phyloP scores from a whole-genome alignment of 331 rosid genomes.

The Saraca asoca region DNA sequence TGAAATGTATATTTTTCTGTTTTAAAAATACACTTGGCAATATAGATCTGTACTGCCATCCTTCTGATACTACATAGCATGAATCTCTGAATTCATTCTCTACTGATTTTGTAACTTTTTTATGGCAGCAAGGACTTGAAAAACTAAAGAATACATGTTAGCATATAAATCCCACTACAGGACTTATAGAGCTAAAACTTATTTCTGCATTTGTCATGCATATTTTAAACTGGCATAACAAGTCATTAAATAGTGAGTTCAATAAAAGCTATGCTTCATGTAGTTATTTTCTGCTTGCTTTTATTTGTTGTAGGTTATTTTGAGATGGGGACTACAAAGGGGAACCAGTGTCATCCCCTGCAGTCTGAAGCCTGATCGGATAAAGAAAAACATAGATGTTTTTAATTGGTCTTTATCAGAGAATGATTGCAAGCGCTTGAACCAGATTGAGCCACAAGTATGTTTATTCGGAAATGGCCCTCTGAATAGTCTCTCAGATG shows the following conservation, averaged over 20 bases:
- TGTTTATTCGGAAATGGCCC: conserved; percentile 53
- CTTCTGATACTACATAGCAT: too few relatives aligned
- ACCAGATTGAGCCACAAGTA: conserved; percentile 52
- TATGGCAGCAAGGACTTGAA: too few relatives aligned
- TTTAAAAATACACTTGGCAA: too few relatives aligned
- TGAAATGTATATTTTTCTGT: too few relatives aligned
- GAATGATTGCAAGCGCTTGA: conserved; percentile 48
- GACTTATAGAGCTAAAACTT: too few relatives aligned
- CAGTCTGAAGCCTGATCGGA: conserved; percentile 46
- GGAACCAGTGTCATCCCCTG: conserved; percentile 54
- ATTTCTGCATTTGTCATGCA: too few relatives aligned
- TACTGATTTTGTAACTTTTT: too few relatives aligned
- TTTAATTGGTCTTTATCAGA: conserved; percentile 51
- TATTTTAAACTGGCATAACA: background rate
- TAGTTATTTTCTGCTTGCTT: background rate
- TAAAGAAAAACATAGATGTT: conserved; percentile 43
- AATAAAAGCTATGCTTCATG: background rate
- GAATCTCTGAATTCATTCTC: too few relatives aligned
- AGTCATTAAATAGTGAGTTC: background rate
- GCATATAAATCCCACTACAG: too few relatives aligned
- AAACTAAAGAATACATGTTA: too few relatives aligned
- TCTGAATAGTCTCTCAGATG: conserved; percentile 43
- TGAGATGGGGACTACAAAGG: conserved; percentile 52
- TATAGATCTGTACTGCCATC: too few relatives aligned
- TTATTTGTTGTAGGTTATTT: conserved; percentile 31